phyloP scores from a whole-genome alignment of 768 basidiomycete genomes.

The Lactifluus echinatus region DNA sequence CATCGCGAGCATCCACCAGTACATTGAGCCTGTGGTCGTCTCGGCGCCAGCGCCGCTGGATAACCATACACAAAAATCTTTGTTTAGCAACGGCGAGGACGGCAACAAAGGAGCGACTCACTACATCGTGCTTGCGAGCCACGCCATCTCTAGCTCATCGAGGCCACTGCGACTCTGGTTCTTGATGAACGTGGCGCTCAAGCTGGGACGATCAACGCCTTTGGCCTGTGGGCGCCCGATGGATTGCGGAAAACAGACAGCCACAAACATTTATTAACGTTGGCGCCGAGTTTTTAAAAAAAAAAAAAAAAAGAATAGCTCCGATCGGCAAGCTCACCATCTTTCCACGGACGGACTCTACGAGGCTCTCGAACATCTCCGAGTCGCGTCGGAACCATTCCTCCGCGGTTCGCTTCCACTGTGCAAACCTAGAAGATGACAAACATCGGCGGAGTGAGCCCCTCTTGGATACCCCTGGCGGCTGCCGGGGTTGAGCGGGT shows the following conservation, averaged over 20 bases:
- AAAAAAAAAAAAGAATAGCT: background rate
- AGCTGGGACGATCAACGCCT: slow-evolving; percentile 15
- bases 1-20: slow-evolving; percentile 22
- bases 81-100: background rate
- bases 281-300: no score
- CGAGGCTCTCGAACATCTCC: slow-evolving; percentile 16
- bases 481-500: background rate
- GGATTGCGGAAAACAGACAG: background rate
- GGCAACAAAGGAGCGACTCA: slow-evolving; percentile 1
- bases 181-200: slow-evolving; percentile 15
- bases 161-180: slow-evolving; percentile 14
- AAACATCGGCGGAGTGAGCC: background rate
- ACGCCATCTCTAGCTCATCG: slow-evolving; percentile 14
- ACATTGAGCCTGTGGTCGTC: slow-evolving; percentile 17
- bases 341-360: slow-evolving; percentile 8
- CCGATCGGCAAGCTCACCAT: slow-evolving; percentile 5
- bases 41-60: slow-evolving; percentile 18
- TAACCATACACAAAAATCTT: background rate
- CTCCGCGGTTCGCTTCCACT: slow-evolving; percentile 19
- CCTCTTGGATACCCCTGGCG: background rate
- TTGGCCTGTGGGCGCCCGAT: background rate
- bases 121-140: slow-evolving; percentile 24
- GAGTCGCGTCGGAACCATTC: slow-evolving; percentile 14
- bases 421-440: slow-evolving; percentile 8
- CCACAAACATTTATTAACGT: background rate